These are phyloP conservation scores for Candida coleopterorum DNA, from an alignment of 805 yeast species.

Conservation along the genomic window DNA sequence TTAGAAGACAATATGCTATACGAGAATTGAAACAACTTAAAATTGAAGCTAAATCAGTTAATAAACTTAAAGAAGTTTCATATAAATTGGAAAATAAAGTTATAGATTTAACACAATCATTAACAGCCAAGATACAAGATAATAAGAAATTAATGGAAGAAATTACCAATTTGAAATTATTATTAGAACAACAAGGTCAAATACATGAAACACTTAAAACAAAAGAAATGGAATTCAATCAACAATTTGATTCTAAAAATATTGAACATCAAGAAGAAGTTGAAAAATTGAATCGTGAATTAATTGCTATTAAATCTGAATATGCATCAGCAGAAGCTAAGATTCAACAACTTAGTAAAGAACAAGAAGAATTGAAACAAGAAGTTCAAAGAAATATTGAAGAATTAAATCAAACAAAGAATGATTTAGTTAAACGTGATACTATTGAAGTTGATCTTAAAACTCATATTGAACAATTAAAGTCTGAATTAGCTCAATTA, in stretches of 20 bases:
- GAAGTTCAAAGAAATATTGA: conserved; percentile 60
- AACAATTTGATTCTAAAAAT: conserved; percentile 41
- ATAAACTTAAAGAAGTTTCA: conserved; percentile 85
- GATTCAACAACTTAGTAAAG: conserved; percentile 54
- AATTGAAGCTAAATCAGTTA: conserved; percentile 88
- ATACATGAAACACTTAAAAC: conserved; percentile 51
- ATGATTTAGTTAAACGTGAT: conserved; percentile 52
- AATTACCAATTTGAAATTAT: conserved; percentile 42
- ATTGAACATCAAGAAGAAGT: conserved; percentile 47
- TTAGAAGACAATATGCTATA: conserved; percentile 73
- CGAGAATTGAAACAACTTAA: conserved; percentile 59
- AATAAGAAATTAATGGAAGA: conserved; percentile 67
- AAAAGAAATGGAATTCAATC: conserved; percentile 50
- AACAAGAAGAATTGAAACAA: conserved; percentile 58
- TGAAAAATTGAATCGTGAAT: conserved; percentile 49
- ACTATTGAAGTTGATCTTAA: conserved; percentile 64
- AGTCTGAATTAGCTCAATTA: conserved; percentile 45
- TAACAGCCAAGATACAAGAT: conserved; percentile 75
- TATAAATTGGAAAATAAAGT: conserved; percentile 94
- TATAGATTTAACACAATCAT: conserved; percentile 85
- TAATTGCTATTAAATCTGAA: conserved; percentile 50
- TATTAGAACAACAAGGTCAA: conserved; percentile 49
- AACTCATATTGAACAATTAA: conserved; percentile 53
- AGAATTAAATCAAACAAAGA: conserved; percentile 58
- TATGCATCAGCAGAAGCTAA: conserved; percentile 54